Base-by-base conservation (phyloP, 345 rosid genomes). In the Excoecaria cochinchinensis region DNA sequence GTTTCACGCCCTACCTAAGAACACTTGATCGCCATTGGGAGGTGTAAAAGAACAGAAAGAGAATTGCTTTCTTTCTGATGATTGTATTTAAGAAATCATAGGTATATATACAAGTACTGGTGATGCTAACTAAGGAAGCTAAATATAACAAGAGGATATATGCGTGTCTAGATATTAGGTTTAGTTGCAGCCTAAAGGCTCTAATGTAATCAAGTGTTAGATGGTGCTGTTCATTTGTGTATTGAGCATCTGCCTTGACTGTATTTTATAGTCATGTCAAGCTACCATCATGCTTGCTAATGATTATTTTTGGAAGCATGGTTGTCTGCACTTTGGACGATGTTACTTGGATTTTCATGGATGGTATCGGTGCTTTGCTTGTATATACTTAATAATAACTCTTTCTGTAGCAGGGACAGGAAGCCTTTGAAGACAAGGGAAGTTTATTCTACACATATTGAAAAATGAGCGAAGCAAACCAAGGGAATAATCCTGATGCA, bases 381-480 rank as follows among this genome's bases (percentile, higher is more conserved):
- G 21, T 72, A 9, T 68, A 21, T 42, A 75, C 57, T 66, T n/a
- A 38, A 39, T 10, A 44, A 38, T 53, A 48, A 46, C 62, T 13
- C 52, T 40, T 39, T 70, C 71, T 19, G 8, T 66, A 53, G 77
- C 75, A 77, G 81, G 73, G 74, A 72, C 40, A 63, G 75, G 69
- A 57, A 65, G 74, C 62, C 3, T 25, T 51, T 56, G 51, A 81
- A 75, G 74, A 59, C 51, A 22, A 24, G 71, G 73, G 24, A 51
- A 13, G 16, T 36, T 70, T 17, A 53, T 67, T 17, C 52, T n/a
- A 14, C n/a, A 65, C 10, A 64, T 60, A 71, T 70, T 22, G 60
- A 84, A 68, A 68, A 77, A 86, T 90, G 87, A 84, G 82, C 46
- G 88, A 87, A 79, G 85, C 80, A 73, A 84, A 78, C 79, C 86